Conservation (phyloP, 106 monocot species). For the Allium fistulosum region DNA sequence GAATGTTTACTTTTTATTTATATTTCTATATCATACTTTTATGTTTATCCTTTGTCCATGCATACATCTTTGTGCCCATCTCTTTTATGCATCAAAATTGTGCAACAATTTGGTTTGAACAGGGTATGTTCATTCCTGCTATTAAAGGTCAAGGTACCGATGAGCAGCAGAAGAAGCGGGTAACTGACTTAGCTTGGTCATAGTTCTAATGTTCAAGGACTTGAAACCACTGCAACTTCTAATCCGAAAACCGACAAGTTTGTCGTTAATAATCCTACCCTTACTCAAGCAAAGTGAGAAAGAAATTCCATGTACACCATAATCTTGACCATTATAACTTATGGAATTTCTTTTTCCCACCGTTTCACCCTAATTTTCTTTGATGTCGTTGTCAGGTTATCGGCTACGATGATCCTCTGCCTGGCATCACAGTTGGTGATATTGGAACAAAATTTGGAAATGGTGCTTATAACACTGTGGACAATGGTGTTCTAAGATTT, state of each 20-base stretch:
- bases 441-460: constrained; percentile 97
- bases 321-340: not conserved
- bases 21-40: no score
- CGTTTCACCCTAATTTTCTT: no score
- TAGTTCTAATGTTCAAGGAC: constrained; percentile 98
- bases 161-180: constrained; percentile 92
- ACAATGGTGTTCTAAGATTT: constrained; percentile 87
- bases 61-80: no score
- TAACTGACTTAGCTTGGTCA: constrained; percentile 95
- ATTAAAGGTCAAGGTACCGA: constrained; percentile 94
- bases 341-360: not conserved
- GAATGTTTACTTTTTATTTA: no score
- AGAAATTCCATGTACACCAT: not conserved
- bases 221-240: constrained; percentile 98
- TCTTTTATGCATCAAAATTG: no score
- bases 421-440: constrained; percentile 88
- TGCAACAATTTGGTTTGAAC: no score
- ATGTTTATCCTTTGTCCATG: not conserved
- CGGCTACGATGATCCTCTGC: constrained; percentile 84
- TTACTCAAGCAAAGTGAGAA: constrained; percentile 93
- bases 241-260: constrained; percentile 91
- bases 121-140: constrained; percentile 99
- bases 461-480: constrained; percentile 96
- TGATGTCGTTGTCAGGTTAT: constrained; percentile 43
- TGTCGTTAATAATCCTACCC: constrained; percentile 89